phyloP scores from a whole-genome alignment of 495 filamentous ascomycete species.

The Podospora appendiculata region DNA sequence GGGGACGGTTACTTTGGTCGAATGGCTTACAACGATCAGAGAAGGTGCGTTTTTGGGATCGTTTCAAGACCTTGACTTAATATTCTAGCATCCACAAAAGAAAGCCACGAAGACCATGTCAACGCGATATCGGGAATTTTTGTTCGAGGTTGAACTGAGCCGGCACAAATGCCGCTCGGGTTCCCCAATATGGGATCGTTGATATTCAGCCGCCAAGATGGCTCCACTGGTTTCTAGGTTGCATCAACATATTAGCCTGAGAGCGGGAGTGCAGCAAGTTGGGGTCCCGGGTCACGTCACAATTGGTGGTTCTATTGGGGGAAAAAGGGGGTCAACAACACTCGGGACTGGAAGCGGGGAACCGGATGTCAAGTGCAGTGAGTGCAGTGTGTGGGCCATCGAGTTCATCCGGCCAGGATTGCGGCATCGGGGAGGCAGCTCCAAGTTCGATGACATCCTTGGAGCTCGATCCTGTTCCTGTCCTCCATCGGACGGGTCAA shows the following conservation, averaged over 20 bases:
- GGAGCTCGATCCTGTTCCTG: not conserved
- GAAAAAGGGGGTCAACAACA: slow-evolving; percentile 7
- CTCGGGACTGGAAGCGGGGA: slow-evolving; percentile 3
- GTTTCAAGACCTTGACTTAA: not conserved
- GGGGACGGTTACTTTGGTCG: not conserved
- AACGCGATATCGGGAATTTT: slow-evolving; percentile 3
- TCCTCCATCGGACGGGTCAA: no score
- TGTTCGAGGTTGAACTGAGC: not conserved
- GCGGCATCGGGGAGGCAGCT: slow-evolving; percentile 6
- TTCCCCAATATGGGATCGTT: slow-evolving; percentile 14
- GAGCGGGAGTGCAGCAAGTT: slow-evolving; percentile 7
- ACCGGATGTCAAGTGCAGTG: slow-evolving; percentile 1
- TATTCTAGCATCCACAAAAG: not conserved
- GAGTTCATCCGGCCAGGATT: slow-evolving; percentile 17
- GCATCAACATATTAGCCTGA: slow-evolving; percentile 14
- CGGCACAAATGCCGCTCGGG: slow-evolving; percentile 14
- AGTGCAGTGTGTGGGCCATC: slow-evolving; percentile 1
- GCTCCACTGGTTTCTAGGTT: slow-evolving; percentile 4
- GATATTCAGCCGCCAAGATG: slow-evolving; percentile 9
- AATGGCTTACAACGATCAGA: not conserved
- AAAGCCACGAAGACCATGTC: not conserved
- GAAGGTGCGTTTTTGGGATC: not conserved
- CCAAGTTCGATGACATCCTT: not conserved
- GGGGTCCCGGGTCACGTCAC: slow-evolving; percentile 11
- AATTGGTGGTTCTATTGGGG: slow-evolving; percentile 10